phyloP scores from a whole-genome alignment of 2,329 filamentous ascomycete genomes.

The Celoporthe dispersa region DNA sequence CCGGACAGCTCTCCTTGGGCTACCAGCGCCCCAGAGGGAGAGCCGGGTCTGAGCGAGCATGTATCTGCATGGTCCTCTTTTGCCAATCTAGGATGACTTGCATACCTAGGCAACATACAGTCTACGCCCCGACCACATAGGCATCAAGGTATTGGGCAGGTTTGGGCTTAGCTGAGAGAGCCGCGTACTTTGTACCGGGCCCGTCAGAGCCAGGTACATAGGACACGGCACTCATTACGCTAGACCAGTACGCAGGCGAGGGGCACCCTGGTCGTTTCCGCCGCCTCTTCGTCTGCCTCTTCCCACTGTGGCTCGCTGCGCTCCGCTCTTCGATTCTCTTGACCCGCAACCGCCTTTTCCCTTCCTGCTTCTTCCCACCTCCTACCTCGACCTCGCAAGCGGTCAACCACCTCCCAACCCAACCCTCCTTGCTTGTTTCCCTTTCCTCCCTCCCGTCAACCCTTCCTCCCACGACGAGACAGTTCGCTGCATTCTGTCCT shows the following conservation, averaged over 20 bases:
- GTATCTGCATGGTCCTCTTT: not conserved
- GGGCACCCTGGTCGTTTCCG: slow-evolving; percentile 29
- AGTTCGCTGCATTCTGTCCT: not conserved
- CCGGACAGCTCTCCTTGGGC: not conserved
- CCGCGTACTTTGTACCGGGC: slow-evolving; percentile 11
- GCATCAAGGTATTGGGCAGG: not conserved
- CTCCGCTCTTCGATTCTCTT: slow-evolving; percentile 16
- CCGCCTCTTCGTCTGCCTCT: slow-evolving; percentile 27
- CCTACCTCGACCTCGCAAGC: slow-evolving; percentile 12
- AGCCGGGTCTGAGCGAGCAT: not conserved
- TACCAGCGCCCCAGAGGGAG: not conserved
- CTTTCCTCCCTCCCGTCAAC: not conserved
- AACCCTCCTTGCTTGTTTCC: not conserved
- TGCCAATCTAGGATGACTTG: not conserved
- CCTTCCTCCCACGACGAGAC: not conserved
- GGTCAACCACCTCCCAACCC: slow-evolving; percentile 17
- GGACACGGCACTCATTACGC: slow-evolving; percentile 29
- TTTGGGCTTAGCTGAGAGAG: slow-evolving; percentile 13
- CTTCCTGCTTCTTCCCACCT: slow-evolving; percentile 14
- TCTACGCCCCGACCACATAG: not conserved
- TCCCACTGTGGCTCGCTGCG: slow-evolving; percentile 21
- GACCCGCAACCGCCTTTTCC: slow-evolving; percentile 23
- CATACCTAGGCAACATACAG: not conserved
- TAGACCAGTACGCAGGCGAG: slow-evolving; percentile 28
- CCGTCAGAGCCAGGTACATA: slow-evolving; percentile 21